Conservation (phyloP, 208 protist genomes). For the Endotrypanum monterogeii region DNA sequence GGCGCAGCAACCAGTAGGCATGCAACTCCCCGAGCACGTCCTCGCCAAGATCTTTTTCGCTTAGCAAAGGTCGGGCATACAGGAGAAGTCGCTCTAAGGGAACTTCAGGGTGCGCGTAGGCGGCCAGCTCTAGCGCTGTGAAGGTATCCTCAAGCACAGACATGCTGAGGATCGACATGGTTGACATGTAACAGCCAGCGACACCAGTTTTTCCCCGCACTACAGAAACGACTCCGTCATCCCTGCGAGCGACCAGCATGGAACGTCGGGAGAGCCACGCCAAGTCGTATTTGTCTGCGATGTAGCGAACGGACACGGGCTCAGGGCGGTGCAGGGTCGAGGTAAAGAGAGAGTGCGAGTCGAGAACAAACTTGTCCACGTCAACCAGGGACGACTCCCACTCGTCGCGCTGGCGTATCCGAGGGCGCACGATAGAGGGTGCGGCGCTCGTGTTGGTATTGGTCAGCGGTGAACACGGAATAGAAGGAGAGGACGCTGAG, state of each 20-base stretch:
- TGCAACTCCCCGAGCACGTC: slow-evolving; percentile 57
- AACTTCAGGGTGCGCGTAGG: slow-evolving; percentile 45
- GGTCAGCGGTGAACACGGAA: slow-evolving; percentile 17
- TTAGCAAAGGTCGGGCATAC: slow-evolving; percentile 16
- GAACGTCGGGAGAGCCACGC: slow-evolving; percentile 51
- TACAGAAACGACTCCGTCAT: slow-evolving; percentile 28
- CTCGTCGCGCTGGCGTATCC: slow-evolving; percentile 42
- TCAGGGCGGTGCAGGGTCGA: slow-evolving; percentile 19
- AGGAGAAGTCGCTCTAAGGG: slow-evolving; percentile 44
- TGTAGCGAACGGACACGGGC: slow-evolving; percentile 51
- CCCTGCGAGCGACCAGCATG: slow-evolving; percentile 20
- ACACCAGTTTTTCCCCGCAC: slow-evolving; percentile 53
- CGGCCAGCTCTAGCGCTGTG: slow-evolving; percentile 61
- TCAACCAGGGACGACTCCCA: slow-evolving; percentile 48
- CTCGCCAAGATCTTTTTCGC: slow-evolving; percentile 13
- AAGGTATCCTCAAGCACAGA: slow-evolving; percentile 64
- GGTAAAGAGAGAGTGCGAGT: slow-evolving; percentile 12
- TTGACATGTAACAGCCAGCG: slow-evolving; percentile 20
- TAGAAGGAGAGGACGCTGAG: not conserved
- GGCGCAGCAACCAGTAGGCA: slow-evolving; percentile 75
- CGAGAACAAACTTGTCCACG: slow-evolving; percentile 42
- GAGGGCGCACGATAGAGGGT: slow-evolving; percentile 61
- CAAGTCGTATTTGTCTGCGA: slow-evolving; percentile 65
- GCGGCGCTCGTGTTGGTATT: slow-evolving; percentile 34
- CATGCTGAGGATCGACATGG: slow-evolving; percentile 13